phyloP scores from a whole-genome alignment of 2,329 filamentous ascomycete genomes.

The Acrodontium crateriforme region DNA sequence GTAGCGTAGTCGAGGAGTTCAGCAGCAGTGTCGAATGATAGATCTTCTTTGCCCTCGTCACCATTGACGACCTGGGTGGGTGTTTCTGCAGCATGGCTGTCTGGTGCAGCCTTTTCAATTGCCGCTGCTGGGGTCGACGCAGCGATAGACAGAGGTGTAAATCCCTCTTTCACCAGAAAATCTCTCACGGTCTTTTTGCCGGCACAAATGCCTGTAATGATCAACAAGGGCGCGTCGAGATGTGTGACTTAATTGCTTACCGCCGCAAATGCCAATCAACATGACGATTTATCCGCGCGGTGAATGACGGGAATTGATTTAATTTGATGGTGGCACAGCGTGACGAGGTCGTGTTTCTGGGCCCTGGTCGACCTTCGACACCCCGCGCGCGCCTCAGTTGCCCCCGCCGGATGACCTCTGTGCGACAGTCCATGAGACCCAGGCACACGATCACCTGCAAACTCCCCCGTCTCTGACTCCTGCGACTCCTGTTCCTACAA shows the following conservation, averaged over 20 bases:
- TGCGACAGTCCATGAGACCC: too few species aligned
- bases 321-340: too few species aligned
- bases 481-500: too few species aligned
- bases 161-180: conserved; percentile 75
- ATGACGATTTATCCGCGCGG: too few species aligned
- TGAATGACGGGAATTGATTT: too few species aligned
- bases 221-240: not conserved
- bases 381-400: too few species aligned
- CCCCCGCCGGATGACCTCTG: too few species aligned
- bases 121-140: conserved; percentile 22
- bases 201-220: conserved; percentile 65
- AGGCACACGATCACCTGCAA: too few species aligned
- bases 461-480: too few species aligned
- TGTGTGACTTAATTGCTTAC: conserved; percentile 30
- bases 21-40: conserved; percentile 46
- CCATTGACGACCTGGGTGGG: conserved; percentile 22
- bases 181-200: conserved; percentile 83
- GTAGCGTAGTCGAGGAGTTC: conserved; percentile 76
- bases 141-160: conserved; percentile 55
- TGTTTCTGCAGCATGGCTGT: conserved; percentile 26
- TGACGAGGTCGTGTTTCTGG: too few species aligned
- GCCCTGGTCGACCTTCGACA: too few species aligned
- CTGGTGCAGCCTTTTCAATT: conserved; percentile 29
- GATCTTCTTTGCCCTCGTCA: conserved; percentile 3
- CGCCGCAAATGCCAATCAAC: conserved; percentile 66